Percentiles rank a stretch among this genome's conserved stretches.
Evolutionary conservation across 345 rosid genomes (phyloP).

Genomic region (Viola odorata): DNA sequence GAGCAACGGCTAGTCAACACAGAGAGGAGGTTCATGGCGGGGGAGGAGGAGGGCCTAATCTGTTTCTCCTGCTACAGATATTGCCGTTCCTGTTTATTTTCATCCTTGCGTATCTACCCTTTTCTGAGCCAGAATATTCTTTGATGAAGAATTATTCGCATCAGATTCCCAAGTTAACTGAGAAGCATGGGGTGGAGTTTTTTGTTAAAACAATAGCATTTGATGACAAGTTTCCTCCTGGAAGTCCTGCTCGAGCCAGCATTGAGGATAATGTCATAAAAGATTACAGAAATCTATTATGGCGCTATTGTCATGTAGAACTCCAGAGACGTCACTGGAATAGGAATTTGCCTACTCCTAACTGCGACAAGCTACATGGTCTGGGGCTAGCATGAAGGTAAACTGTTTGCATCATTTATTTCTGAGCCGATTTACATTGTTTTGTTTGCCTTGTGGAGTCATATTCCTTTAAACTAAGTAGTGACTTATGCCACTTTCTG

Average conservation of each 20-base stretch:
- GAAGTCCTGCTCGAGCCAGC: conserved; percentile 57
- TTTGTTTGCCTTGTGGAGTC: neutral
- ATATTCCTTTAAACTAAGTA: too few species aligned
- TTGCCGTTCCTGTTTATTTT: conserved; percentile 67
- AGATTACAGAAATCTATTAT: conserved; percentile 58
- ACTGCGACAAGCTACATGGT: conserved; percentile 60
- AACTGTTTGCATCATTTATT: neutral
- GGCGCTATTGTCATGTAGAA: conserved; percentile 71
- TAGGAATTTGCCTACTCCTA: conserved; percentile 67
- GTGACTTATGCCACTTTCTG: too few species aligned
- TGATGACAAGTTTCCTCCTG: conserved; percentile 59
- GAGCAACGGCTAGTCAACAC: conserved; percentile 31
- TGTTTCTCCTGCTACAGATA: conserved; percentile 57
- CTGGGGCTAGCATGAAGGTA: conserved; percentile 61
- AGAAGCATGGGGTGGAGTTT: conserved; percentile 60
- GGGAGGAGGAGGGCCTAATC: conserved; percentile 47
- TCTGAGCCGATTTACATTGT: neutral
- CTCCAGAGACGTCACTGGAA: conserved; percentile 72
- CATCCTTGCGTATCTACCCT: conserved; percentile 67
- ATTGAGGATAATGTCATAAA: conserved; percentile 62
- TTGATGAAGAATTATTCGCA: conserved; percentile 52
- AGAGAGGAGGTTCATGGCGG: conserved; percentile 46
- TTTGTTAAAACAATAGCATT: conserved; percentile 63
- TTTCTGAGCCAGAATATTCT: conserved; percentile 70
- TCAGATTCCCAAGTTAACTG: conserved; percentile 62